phyloP scores from a whole-genome alignment of 2,329 filamentous ascomycete genomes.

The Neofusicoccum sp. region DNA sequence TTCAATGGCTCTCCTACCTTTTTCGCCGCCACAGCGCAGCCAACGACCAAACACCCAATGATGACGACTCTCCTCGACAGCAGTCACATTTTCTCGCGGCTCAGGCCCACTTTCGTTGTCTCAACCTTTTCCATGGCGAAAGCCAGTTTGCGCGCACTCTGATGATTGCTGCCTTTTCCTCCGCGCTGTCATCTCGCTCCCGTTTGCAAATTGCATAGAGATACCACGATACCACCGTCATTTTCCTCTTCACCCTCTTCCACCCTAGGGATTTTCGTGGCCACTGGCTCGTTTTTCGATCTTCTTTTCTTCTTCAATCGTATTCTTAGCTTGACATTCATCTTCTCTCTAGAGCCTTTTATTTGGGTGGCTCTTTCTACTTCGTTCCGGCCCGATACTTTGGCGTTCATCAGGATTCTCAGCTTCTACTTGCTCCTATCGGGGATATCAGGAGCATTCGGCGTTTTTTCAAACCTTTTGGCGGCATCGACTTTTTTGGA shows the following conservation, averaged over 20 bases:
- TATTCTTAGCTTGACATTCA: not conserved
- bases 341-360: not conserved
- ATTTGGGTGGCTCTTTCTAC: conserved; percentile 1
- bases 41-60: not conserved
- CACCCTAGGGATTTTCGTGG: not conserved
- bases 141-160: not conserved
- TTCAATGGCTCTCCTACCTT: conserved; percentile 10
- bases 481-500: conserved; percentile 5
- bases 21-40: not conserved
- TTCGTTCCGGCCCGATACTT: not conserved
- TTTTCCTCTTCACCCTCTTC: not conserved
- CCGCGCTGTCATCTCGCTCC: conserved; percentile 3
- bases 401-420: not conserved
- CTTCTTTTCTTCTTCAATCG: not conserved
- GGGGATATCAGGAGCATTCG: not conserved
- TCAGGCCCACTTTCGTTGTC: not conserved
- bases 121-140: not conserved
- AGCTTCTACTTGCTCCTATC: no score
- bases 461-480: not conserved
- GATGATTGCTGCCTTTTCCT: conserved; percentile 6
- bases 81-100: conserved; percentile 7
- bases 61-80: conserved; percentile 14
- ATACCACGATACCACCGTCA: conserved; percentile 15
- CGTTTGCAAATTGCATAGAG: conserved; percentile 4
- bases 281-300: not conserved